Percentiles rank a stretch among this genome's conserved stretches.
Evolutionary conservation across 2,329 filamentous ascomycete species (phyloP).

Genomic region (Calonectria pseudoturangicola): DNA sequence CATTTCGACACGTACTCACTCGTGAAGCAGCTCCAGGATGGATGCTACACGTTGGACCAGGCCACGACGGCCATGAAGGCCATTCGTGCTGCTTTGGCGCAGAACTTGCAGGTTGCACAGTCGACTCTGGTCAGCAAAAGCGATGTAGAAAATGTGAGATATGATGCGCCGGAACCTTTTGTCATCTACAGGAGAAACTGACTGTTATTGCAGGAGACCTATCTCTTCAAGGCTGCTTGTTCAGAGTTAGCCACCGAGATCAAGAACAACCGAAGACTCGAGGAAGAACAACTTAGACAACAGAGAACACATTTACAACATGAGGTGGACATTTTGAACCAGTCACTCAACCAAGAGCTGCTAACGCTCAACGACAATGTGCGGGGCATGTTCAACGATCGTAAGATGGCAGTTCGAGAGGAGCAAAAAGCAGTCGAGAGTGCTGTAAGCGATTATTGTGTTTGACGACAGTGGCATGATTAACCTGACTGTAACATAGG

Average conservation of each 20-base stretch:
- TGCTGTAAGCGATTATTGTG: slow-evolving; percentile 71
- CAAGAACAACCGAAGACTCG: slow-evolving; percentile 82
- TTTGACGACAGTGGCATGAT: background rate
- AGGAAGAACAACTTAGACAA: slow-evolving; percentile 87
- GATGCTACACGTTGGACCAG: slow-evolving; percentile 84
- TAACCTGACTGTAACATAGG: slow-evolving; percentile 66
- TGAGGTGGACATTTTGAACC: slow-evolving; percentile 93
- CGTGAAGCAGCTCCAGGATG: slow-evolving; percentile 85
- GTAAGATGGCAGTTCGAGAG: slow-evolving; percentile 92
- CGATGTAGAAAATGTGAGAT: slow-evolving; percentile 85
- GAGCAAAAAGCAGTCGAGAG: slow-evolving; percentile 91
- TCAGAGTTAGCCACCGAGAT: slow-evolving; percentile 93
- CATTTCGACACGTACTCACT: slow-evolving; percentile 97
- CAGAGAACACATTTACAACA: slow-evolving; percentile 92
- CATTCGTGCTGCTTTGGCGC: slow-evolving; percentile 83
- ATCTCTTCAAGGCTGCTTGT: slow-evolving; percentile 95
- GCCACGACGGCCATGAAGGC: slow-evolving; percentile 94
- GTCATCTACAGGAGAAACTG: slow-evolving; percentile 31
- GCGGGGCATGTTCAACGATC: slow-evolving; percentile 97
- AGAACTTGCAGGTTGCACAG: slow-evolving; percentile 88
- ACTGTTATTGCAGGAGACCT: slow-evolving; percentile 78
- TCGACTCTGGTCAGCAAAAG: slow-evolving; percentile 89
- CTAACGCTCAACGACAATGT: slow-evolving; percentile 89
- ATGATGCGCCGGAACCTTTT: background rate
- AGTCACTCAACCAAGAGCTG: slow-evolving; percentile 89